These are phyloP conservation scores for Penicillium taxi DNA, from an alignment of 495 filamentous ascomycete species.

Conservation along the genomic window DNA sequence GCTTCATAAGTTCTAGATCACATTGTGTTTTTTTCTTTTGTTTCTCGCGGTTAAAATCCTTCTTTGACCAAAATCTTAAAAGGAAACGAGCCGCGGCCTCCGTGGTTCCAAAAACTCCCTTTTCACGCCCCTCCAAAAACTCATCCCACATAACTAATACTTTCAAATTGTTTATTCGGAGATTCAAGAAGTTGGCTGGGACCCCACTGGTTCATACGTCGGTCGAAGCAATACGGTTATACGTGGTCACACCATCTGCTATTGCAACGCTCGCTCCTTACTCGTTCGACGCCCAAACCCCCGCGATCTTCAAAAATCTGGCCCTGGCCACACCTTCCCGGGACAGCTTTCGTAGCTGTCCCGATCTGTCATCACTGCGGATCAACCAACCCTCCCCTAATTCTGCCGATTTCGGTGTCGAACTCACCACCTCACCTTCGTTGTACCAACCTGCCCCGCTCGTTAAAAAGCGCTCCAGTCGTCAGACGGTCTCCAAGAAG, in stretches of 20 bases:
- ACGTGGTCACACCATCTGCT: constrained; percentile 20
- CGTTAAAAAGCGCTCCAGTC: constrained; percentile 24
- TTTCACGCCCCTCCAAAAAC: too few species aligned
- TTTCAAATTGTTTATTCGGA: too few species aligned
- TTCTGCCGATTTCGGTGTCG: constrained; percentile 22
- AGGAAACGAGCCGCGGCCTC: too few species aligned
- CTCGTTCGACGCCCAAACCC: constrained; percentile 18
- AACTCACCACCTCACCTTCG: constrained; percentile 27
- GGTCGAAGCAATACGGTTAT: constrained; percentile 8
- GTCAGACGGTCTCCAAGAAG: constrained; percentile 35
- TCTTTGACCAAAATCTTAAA: too few species aligned
- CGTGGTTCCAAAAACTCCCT: too few species aligned
- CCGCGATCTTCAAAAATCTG: constrained; percentile 34
- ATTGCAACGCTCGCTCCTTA: constrained; percentile 16
- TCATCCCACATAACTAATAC: too few species aligned
- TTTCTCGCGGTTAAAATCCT: too few species aligned
- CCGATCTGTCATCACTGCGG: constrained; percentile 43
- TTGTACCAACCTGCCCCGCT: constrained; percentile 29
- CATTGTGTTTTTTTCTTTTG: too few species aligned
- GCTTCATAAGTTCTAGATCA: too few species aligned
- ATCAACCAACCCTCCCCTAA: constrained; percentile 27
- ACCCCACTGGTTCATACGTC: too few species aligned
- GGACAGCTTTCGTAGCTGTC: constrained; percentile 46
- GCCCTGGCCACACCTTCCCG: constrained; percentile 37
- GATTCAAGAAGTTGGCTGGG: constrained; percentile 1